Evolutionary conservation across 2,329 filamentous ascomycete species (phyloP).

Genomic region (Pyricularia pennisetigena): DNA sequence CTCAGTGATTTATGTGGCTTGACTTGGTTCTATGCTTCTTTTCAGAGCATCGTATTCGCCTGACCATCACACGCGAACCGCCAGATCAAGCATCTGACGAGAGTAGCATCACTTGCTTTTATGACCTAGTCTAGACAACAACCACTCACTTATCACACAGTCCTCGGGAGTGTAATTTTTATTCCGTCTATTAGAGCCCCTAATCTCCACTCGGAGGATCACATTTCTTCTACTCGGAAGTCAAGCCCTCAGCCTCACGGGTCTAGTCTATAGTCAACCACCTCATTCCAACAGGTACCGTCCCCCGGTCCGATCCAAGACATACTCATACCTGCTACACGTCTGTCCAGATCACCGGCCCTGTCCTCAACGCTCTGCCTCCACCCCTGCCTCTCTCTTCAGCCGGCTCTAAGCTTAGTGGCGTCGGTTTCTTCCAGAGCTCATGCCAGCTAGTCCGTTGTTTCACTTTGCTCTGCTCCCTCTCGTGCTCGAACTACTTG

Average conservation of each 20-base stretch:
- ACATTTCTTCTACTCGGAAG: not conserved
- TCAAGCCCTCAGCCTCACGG: not conserved
- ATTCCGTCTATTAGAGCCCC: not conserved
- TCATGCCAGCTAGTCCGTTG: not conserved
- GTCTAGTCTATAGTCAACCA: not conserved
- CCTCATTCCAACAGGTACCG: not conserved
- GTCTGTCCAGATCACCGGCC: not conserved
- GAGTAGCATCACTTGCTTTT: not conserved
- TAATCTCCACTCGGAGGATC: not conserved
- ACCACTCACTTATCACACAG: not conserved
- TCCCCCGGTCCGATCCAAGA: not conserved
- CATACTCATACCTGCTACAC: not conserved
- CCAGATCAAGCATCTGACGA: not conserved
- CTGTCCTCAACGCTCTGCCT: not conserved
- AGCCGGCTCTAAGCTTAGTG: not conserved
- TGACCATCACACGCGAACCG: not conserved
- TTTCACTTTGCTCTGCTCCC: not conserved
- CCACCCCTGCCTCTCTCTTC: not conserved
- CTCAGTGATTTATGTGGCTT: not conserved
- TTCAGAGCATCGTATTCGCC: not conserved
- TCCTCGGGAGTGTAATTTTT: not conserved
- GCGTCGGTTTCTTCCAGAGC: not conserved
- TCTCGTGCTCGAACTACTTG: not conserved
- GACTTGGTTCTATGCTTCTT: not conserved
- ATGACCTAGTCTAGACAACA: not conserved